Base-by-base conservation (phyloP, 2,329 filamentous ascomycete genomes). In the Aspergillus sp. region DNA sequence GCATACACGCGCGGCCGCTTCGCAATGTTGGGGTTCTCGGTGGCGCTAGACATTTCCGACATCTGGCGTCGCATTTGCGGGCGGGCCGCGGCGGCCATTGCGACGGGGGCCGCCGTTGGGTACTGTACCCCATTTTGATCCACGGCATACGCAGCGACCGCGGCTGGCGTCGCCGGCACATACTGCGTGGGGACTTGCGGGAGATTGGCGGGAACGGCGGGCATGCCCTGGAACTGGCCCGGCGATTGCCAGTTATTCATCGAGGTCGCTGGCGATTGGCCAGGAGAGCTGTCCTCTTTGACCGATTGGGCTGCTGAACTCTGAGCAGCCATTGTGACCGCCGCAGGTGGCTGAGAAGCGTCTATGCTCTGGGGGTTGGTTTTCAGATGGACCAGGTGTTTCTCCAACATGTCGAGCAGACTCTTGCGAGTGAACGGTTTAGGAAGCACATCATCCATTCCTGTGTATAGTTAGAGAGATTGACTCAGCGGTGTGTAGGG, bases 401-500 rank as follows among this genome's bases (percentile, higher is more conserved):
- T 95, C 71, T 94, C 89, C 25, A 99, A 80, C 75, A 96, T 88
- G 59, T 88, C 86, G 51, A 90, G 81, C 77, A 94, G 89, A 36
- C 88, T 89, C 61, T 91, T 88, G 64, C 88, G 88, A 4, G 94
- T 99, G 70, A 99, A 99, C 0, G 94, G 94, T 68, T 99, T 99
- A 0, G 94, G 93, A 55, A 99, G 77, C 16, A 99, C 93, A 66
- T 96, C 94, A 66, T 96, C 95, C 92, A 99, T 97, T 41, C 93
- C 92, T 96, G 5, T 19, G 23, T 4, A 20, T 31, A 20, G 61
- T 78, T 57, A 64, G 62, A 52, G 38, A 20, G 5, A 20, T 20
- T 50, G 9, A 10, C 3, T 4, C 23, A 16, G 31, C 5, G 11
- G 9, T 7, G 7, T 36, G 6, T 32, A 21, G 25, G 3, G 17